Conservation (phyloP, 2,329 filamentous ascomycete species). For the Fonsecaea multimorphosa region DNA sequence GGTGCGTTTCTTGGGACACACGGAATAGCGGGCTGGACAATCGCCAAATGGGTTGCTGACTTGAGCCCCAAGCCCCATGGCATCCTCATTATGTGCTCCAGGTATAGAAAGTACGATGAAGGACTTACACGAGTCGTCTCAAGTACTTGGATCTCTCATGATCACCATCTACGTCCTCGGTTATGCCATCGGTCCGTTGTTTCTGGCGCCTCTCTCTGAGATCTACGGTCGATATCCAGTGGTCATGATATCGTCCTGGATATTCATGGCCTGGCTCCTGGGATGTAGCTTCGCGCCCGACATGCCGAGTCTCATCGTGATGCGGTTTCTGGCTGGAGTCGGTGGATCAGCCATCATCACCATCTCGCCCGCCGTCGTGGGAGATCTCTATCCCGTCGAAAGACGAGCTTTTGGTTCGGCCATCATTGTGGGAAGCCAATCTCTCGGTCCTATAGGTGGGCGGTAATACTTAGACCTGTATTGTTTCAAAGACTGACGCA, state of each 20-base stretch:
- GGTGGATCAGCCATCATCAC: slow-evolving; percentile 62
- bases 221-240: slow-evolving; percentile 64
- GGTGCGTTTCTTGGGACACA: not conserved
- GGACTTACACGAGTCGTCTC: slow-evolving; percentile 53
- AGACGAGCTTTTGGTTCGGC: slow-evolving; percentile 58
- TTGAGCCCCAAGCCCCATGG: slow-evolving; percentile 6
- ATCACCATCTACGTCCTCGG: slow-evolving; percentile 33
- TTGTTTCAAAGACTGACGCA: not conserved
- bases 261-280: slow-evolving; percentile 65
- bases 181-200: slow-evolving; percentile 35
- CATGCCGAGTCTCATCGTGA: slow-evolving; percentile 61
- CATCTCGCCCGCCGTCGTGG: slow-evolving; percentile 52
- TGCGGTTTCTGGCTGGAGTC: slow-evolving; percentile 64
- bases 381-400: slow-evolving; percentile 28
- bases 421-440: slow-evolving; percentile 43
- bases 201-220: slow-evolving; percentile 69
- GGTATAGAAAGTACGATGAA: slow-evolving; percentile 48
- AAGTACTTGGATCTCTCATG: not conserved
- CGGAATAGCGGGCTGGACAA: not conserved
- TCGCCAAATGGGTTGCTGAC: not conserved
- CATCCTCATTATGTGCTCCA: slow-evolving; percentile 54
- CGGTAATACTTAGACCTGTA: not conserved
- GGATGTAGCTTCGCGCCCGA: slow-evolving; percentile 63
- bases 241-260: slow-evolving; percentile 60
- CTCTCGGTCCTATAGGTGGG: not conserved